Percentiles rank a stretch among this genome's conserved stretches.
These are phyloP conservation scores for Epichloe hybrida DNA, from an alignment of 2,329 filamentous ascomycete genomes.

Conservation along the genomic window DNA sequence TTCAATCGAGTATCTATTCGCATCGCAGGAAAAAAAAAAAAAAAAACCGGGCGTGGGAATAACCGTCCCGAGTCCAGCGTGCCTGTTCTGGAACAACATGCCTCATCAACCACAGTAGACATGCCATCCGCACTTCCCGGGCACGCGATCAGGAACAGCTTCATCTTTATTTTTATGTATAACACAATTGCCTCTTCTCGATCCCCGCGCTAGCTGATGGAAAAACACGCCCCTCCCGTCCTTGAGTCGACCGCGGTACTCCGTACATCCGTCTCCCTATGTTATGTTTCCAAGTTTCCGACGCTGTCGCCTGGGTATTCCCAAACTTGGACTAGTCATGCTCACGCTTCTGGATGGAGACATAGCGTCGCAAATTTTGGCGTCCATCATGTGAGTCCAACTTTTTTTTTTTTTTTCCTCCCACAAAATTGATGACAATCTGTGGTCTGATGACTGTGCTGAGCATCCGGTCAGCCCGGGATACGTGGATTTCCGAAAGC, in stretches of 20 bases:
- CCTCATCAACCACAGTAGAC: neutral
- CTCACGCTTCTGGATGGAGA: neutral
- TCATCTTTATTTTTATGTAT: neutral
- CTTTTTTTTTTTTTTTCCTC: no score
- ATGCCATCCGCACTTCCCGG: neutral
- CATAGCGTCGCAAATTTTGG: constrained; percentile 1
- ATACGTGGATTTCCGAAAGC: neutral
- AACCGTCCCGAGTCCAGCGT: neutral
- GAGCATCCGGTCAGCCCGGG: neutral
- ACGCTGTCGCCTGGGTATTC: neutral
- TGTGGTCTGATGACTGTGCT: neutral
- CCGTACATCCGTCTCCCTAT: no score
- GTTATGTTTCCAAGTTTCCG: no score
- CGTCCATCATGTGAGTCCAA: constrained; percentile 3
- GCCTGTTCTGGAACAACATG: neutral
- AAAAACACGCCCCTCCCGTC: no score
- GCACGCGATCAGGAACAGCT: neutral
- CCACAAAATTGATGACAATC: no score
- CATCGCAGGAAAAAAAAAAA: no score
- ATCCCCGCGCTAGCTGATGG: no score
- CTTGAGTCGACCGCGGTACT: no score
- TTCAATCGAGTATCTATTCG: no score
- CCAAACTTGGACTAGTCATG: neutral
- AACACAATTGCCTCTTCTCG: neutral
- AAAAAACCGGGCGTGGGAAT: no score